phyloP scores from a whole-genome alignment of 352 stramenopile species.

The Phytophthora rubi region DNA sequence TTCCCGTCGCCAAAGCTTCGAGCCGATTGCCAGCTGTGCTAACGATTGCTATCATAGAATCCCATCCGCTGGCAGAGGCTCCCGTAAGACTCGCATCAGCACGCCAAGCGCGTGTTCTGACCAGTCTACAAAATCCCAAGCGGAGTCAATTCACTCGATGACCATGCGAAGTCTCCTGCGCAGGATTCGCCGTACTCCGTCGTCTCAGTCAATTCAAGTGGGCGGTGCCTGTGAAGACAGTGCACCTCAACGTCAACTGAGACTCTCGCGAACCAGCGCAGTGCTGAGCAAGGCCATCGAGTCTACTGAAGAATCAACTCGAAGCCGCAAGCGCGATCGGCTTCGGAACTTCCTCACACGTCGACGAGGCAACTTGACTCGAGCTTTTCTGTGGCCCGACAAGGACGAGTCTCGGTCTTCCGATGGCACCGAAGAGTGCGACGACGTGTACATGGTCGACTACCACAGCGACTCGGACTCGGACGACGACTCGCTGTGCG shows the following conservation, averaged over 20 bases:
- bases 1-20: constrained; percentile 11
- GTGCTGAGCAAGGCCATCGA: constrained; percentile 16
- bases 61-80: constrained; percentile 16
- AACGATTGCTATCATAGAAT: constrained; percentile 14
- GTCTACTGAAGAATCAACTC: neutral
- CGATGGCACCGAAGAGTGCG: constrained; percentile 29
- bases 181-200: constrained; percentile 22
- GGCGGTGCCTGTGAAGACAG: neutral
- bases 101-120: constrained; percentile 4
- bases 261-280: constrained; percentile 20
- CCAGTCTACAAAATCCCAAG: constrained; percentile 27
- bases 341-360: constrained; percentile 25
- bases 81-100: constrained; percentile 5
- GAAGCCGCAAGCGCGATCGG: constrained; percentile 38
- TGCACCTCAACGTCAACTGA: constrained; percentile 10
- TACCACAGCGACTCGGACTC: constrained; percentile 33
- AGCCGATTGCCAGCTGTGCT: constrained; percentile 17
- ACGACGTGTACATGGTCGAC: constrained; percentile 40
- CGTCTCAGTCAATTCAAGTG: constrained; percentile 9
- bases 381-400: constrained; percentile 26
- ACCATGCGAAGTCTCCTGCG: constrained; percentile 31
- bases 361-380: constrained; percentile 8
- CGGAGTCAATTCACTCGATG: constrained; percentile 1
- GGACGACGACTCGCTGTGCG: constrained; percentile 27
- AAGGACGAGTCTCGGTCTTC: constrained; percentile 28